phyloP scores from a whole-genome alignment of 2,329 filamentous ascomycete genomes.

The Intubia oerlemansii region DNA sequence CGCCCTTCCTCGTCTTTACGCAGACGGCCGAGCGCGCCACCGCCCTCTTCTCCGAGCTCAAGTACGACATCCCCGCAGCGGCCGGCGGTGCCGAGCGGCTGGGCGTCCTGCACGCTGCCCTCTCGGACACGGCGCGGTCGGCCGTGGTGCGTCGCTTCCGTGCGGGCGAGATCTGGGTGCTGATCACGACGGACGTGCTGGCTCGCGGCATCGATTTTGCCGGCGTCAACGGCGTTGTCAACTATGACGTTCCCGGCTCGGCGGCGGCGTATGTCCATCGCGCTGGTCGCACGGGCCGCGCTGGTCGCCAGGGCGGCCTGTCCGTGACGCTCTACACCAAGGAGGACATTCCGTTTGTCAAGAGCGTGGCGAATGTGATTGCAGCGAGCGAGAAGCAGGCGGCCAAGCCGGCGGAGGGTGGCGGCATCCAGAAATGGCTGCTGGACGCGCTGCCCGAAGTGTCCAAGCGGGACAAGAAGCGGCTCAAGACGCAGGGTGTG shows the following conservation, averaged over 20 bases:
- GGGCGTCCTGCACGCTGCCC: conserved; percentile 72
- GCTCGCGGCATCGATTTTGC: conserved; percentile 87
- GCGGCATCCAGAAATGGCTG: conserved; percentile 55
- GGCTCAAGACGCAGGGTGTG: conserved; percentile 62
- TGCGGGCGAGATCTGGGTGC: conserved; percentile 80
- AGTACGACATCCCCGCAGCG: conserved; percentile 81
- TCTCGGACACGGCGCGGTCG: conserved; percentile 55
- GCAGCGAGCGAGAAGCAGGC: conserved; percentile 57
- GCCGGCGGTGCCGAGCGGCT: conserved; percentile 71
- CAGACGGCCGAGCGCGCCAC: conserved; percentile 85
- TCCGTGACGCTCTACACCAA: conserved; percentile 91
- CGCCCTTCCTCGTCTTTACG: conserved; percentile 87
- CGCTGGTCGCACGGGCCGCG: conserved; percentile 75
- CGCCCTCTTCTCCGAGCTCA: conserved; percentile 71
- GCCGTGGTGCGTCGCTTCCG: conserved; percentile 78
- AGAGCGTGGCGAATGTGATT: conserved; percentile 85
- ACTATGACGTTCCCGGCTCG: conserved; percentile 90
- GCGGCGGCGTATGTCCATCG: conserved; percentile 84
- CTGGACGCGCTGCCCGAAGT: conserved; percentile 70
- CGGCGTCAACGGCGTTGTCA: conserved; percentile 87
- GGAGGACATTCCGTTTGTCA: conserved; percentile 76
- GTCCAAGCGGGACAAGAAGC: conserved; percentile 65
- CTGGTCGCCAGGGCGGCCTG: conserved; percentile 68
- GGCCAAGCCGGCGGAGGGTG: conserved; percentile 8
- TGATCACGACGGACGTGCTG: conserved; percentile 88